A percentile compares a stretch with the other conserved stretches of the same genome.
These are phyloP conservation scores for Monilinia fructicola DNA, from an alignment of 2,329 filamentous ascomycete species.

Conservation along the genomic window DNA sequence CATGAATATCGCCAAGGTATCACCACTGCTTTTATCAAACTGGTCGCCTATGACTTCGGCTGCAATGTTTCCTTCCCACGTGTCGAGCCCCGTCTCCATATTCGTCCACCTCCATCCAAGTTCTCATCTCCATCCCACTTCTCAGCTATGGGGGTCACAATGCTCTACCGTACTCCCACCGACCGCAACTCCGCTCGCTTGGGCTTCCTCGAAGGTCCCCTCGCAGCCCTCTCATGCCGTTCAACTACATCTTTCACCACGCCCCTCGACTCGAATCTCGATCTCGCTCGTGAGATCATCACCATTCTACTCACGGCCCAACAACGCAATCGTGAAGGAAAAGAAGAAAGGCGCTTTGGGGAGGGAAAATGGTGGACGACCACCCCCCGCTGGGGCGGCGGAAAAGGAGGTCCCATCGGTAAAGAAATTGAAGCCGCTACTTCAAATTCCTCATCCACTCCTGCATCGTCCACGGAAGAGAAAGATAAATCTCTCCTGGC, in stretches of 20 bases:
- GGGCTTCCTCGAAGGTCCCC: slow-evolving; percentile 60
- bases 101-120: slow-evolving; percentile 43
- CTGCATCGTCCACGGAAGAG: not conserved
- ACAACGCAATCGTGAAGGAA: slow-evolving; percentile 59
- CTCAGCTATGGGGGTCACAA: slow-evolving; percentile 54
- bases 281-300: slow-evolving; percentile 60
- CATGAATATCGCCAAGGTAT: slow-evolving; percentile 57
- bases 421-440: slow-evolving; percentile 45
- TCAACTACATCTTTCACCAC: slow-evolving; percentile 54
- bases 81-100: slow-evolving; percentile 58
- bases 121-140: slow-evolving; percentile 49
- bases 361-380: slow-evolving; percentile 62
- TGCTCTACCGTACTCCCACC: slow-evolving; percentile 58
- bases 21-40: slow-evolving; percentile 60
- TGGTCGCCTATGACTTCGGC: slow-evolving; percentile 65
- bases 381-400: slow-evolving; percentile 62
- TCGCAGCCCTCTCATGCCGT: slow-evolving; percentile 60
- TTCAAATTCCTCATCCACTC: slow-evolving; percentile 11
- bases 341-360: slow-evolving; percentile 56
- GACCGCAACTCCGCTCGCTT: slow-evolving; percentile 60
- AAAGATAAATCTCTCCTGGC: not conserved
- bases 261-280: slow-evolving; percentile 59
- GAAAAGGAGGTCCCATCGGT: slow-evolving; percentile 61
- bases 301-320: slow-evolving; percentile 63
- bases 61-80: slow-evolving; percentile 59